Conservation (phyloP, 2,329 filamentous ascomycete genomes). For the Ophiostoma populinum region DNA sequence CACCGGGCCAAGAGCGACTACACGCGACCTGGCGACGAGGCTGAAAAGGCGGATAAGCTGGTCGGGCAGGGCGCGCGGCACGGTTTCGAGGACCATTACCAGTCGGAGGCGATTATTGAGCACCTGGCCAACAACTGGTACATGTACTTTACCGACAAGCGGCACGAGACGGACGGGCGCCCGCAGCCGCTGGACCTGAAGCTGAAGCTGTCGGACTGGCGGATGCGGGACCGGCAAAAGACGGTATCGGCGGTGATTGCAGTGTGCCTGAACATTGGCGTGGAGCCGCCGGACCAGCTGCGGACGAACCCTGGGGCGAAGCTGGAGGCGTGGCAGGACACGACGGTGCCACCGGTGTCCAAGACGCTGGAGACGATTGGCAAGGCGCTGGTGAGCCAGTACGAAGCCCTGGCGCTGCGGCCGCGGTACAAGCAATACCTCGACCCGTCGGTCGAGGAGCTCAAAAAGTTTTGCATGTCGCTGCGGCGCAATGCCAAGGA, state of each 20-base stretch:
- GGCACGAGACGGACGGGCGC: constrained; percentile 85
- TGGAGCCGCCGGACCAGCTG: constrained; percentile 91
- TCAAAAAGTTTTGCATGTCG: constrained; percentile 87
- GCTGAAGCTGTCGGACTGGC: constrained; percentile 73
- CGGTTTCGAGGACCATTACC: constrained; percentile 84
- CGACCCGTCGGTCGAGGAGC: constrained; percentile 92
- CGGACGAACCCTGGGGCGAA: constrained; percentile 89
- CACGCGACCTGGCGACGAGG: constrained; percentile 19
- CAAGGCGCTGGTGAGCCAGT: constrained; percentile 88
- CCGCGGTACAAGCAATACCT: constrained; percentile 97
- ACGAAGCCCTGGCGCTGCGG: constrained; percentile 83
- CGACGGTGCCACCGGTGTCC: constrained; percentile 58
- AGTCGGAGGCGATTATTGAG: constrained; percentile 76
- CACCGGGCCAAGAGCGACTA: constrained; percentile 41
- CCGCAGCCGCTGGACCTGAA: constrained; percentile 59
- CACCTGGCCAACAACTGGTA: constrained; percentile 80
- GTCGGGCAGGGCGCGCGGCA: constrained; percentile 46
- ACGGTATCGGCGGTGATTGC: constrained; percentile 90
- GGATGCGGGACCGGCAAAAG: constrained; percentile 90
- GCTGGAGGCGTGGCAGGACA: constrained; percentile 93
- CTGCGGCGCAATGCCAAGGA: constrained; percentile 86
- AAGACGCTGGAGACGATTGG: constrained; percentile 90
- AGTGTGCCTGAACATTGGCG: constrained; percentile 90
- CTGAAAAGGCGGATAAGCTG: constrained; percentile 15
- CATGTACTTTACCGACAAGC: constrained; percentile 98